Evolutionary conservation across 352 stramenopile species (phyloP).

Genomic region (Phytopythium boreale): DNA sequence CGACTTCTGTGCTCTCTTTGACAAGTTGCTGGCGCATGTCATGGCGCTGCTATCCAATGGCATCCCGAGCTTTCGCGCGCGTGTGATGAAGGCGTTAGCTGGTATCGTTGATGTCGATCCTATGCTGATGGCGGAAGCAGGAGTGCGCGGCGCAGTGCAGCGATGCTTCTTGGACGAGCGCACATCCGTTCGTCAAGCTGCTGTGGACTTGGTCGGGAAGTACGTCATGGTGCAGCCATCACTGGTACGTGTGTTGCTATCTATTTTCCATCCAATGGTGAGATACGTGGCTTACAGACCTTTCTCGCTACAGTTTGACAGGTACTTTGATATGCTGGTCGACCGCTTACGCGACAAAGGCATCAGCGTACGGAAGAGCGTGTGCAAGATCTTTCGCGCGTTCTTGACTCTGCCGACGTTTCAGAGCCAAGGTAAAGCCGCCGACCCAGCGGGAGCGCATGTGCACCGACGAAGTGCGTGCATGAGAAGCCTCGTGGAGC

Average conservation of each 20-base stretch:
- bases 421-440: slow-evolving; percentile 8
- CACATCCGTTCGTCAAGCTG: slow-evolving; percentile 77
- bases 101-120: slow-evolving; percentile 82
- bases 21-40: slow-evolving; percentile 64
- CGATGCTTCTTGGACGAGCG: slow-evolving; percentile 75
- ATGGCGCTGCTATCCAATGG: slow-evolving; percentile 76
- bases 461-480: slow-evolving; percentile 56
- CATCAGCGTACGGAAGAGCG: slow-evolving; percentile 83
- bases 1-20: slow-evolving; percentile 68
- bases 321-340: slow-evolving; percentile 72
- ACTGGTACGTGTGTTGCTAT: slow-evolving; percentile 48
- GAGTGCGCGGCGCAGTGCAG: slow-evolving; percentile 53
- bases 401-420: slow-evolving; percentile 32
- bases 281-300: neutral
- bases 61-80: slow-evolving; percentile 62
- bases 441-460: slow-evolving; percentile 22
- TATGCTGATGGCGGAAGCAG: slow-evolving; percentile 74
- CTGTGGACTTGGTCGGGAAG: slow-evolving; percentile 82
- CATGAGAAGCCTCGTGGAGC: slow-evolving; percentile 74
- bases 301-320: slow-evolving; percentile 52
- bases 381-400: slow-evolving; percentile 76
- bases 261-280: neutral
- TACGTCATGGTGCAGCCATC: slow-evolving; percentile 71
- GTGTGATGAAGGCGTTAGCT: slow-evolving; percentile 75
- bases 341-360: slow-evolving; percentile 79